phyloP scores from a whole-genome alignment of 1,284 basidiomycete species.

The Ustilago hordei region DNA sequence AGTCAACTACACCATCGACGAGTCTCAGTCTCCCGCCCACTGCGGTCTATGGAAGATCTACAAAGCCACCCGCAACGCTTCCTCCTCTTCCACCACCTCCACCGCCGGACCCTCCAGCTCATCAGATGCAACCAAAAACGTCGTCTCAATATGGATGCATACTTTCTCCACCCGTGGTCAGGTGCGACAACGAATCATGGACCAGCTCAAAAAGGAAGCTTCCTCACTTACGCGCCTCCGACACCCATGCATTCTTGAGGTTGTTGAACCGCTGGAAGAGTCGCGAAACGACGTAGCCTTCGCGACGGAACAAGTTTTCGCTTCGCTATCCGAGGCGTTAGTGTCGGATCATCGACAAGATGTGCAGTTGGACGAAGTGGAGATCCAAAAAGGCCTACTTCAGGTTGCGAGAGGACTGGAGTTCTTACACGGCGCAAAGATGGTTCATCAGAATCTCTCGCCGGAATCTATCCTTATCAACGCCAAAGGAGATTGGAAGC shows the following conservation, averaged over 20 bases:
- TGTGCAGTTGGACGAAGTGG: conserved; percentile 67
- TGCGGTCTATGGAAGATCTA: conserved; percentile 67
- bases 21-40: conserved; percentile 49
- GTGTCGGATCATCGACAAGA: conserved; percentile 41
- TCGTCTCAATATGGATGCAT: conserved; percentile 63
- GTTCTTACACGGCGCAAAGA: conserved; percentile 89
- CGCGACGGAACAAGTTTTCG: conserved; percentile 80
- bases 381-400: conserved; percentile 96
- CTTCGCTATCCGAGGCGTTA: conserved; percentile 45
- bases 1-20: conserved; percentile 64
- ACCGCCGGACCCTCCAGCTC: conserved; percentile 10
- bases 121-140: conserved; percentile 17
- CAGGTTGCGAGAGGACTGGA: conserved; percentile 92
- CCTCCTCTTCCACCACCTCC: conserved; percentile 15
- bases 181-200: conserved; percentile 46
- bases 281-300: conserved; percentile 85
- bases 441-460: conserved; percentile 91
- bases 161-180: conserved; percentile 45
- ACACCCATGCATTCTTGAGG: conserved; percentile 96
- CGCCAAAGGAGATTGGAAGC: conserved; percentile 94
- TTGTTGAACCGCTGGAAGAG: conserved; percentile 98
- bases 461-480: conserved; percentile 72
- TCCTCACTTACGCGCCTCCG: conserved; percentile 85
- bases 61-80: conserved; percentile 55
- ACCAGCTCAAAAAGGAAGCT: conserved; percentile 72